These are phyloP conservation scores for Melampsora occidentalis DNA, from an alignment of 1,284 basidiomycete genomes.

Conservation along the genomic window DNA sequence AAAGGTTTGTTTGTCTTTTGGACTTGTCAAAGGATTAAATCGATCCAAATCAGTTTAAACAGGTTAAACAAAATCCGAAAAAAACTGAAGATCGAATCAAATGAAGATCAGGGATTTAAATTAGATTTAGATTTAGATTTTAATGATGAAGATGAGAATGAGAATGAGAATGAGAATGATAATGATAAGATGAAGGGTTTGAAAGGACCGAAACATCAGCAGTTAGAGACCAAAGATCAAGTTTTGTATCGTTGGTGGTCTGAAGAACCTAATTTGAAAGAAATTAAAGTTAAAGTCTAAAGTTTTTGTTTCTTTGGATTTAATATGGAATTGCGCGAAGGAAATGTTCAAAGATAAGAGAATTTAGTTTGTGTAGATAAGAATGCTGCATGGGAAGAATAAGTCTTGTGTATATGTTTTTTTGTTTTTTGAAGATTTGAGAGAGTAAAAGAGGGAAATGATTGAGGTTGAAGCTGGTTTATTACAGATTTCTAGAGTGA, in stretches of 20 bases:
- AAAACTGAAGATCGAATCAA: neutral
- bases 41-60: slow-evolving; percentile 29
- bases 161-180: too few species aligned
- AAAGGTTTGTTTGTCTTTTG: slow-evolving; percentile 14
- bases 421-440: too few species aligned
- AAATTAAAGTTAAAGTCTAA: neutral
- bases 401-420: too few species aligned
- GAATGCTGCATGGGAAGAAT: too few species aligned
- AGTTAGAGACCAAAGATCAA: neutral
- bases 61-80: neutral
- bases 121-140: neutral
- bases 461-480: too few species aligned
- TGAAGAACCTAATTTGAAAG: neutral
- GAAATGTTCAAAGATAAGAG: too few species aligned
- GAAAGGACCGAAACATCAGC: neutral
- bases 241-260: neutral
- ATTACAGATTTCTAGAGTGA: too few species aligned
- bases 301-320: neutral
- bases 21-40: slow-evolving; percentile 29
- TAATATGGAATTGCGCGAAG: neutral
- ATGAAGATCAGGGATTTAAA: neutral
- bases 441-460: too few species aligned
- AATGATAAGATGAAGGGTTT: neutral
- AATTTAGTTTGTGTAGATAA: too few species aligned
- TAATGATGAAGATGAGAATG: neutral